Evolutionary conservation across 2,329 filamentous ascomycete genomes (phyloP).

Genomic region (Ceratocystis variospora): DNA sequence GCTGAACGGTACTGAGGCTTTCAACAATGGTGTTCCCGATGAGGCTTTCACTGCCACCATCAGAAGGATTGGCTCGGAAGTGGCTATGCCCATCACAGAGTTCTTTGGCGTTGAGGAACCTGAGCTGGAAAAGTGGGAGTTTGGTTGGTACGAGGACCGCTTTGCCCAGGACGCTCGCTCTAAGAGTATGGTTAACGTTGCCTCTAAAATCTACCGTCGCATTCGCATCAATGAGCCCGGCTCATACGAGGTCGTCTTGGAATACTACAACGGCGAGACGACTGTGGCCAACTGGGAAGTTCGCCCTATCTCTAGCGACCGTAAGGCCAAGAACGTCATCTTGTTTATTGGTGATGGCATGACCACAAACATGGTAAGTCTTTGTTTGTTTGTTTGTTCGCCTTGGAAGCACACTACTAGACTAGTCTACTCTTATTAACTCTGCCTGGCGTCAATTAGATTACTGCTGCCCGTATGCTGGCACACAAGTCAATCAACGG

Average conservation of each 20-base stretch:
- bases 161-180: constrained; percentile 59
- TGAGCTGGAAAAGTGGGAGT: constrained; percentile 65
- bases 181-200: constrained; percentile 63
- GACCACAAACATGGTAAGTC: constrained; percentile 53
- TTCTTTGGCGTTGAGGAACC: constrained; percentile 60
- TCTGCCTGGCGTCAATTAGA: constrained; percentile 26
- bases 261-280: constrained; percentile 57
- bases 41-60: constrained; percentile 64
- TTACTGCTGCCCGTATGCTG: constrained; percentile 65
- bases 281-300: constrained; percentile 68
- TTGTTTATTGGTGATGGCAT: constrained; percentile 66
- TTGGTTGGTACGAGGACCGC: constrained; percentile 70
- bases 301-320: constrained; percentile 51
- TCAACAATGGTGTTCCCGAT: constrained; percentile 52
- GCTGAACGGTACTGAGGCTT: constrained; percentile 69
- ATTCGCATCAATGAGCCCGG: constrained; percentile 67
- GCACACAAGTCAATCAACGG: constrained; percentile 75
- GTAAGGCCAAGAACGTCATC: constrained; percentile 73
- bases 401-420: too few species aligned
- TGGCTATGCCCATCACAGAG: constrained; percentile 40
- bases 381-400: neutral
- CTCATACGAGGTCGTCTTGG: constrained; percentile 61
- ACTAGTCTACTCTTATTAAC: neutral
- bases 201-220: constrained; percentile 63
- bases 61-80: constrained; percentile 43